Evolutionary conservation across 1,284 basidiomycete genomes (phyloP).

Genomic region (Moesziomyces antarcticus): DNA sequence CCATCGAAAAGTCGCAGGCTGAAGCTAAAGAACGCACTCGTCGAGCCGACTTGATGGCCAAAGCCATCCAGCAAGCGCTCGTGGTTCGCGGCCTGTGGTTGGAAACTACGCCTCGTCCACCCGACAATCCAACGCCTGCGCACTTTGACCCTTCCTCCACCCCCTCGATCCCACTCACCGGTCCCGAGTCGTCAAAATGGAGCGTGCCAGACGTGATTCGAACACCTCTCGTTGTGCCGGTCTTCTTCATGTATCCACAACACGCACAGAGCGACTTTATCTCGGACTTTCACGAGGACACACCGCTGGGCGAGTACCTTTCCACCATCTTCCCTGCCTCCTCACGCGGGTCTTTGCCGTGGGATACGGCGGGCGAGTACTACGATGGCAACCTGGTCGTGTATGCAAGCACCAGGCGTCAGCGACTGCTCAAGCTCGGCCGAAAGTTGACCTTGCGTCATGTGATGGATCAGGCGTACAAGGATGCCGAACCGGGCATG

Average conservation of each 20-base stretch:
- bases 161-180: conserved; percentile 44
- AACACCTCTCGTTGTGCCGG: conserved; percentile 82
- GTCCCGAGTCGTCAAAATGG: conserved; percentile 33
- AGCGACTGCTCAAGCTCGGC: conserved; percentile 86
- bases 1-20: conserved; percentile 72
- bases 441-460: conserved; percentile 85
- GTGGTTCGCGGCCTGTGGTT: conserved; percentile 71
- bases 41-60: conserved; percentile 72
- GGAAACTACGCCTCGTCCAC: conserved; percentile 68
- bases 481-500: conserved; percentile 69
- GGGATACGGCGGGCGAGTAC: conserved; percentile 84
- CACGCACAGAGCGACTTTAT: conserved; percentile 88
- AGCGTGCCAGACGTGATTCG: conserved; percentile 58
- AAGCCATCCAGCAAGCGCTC: conserved; percentile 73
- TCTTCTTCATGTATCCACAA: conserved; percentile 92
- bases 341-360: conserved; percentile 74
- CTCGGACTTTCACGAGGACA: conserved; percentile 84
- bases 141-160: conserved; percentile 70
- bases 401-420: conserved; percentile 82
- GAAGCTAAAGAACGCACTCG: conserved; percentile 71
- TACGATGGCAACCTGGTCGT: conserved; percentile 76
- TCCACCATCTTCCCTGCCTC: conserved; percentile 81
- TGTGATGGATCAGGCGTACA: conserved; percentile 72
- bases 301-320: conserved; percentile 83
- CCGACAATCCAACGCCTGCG: conserved; percentile 72